A percentile compares a stretch with the other conserved stretches of the same genome.
Conservation (phyloP, 495 filamentous ascomycete genomes). For the Bacidia rubella region DNA sequence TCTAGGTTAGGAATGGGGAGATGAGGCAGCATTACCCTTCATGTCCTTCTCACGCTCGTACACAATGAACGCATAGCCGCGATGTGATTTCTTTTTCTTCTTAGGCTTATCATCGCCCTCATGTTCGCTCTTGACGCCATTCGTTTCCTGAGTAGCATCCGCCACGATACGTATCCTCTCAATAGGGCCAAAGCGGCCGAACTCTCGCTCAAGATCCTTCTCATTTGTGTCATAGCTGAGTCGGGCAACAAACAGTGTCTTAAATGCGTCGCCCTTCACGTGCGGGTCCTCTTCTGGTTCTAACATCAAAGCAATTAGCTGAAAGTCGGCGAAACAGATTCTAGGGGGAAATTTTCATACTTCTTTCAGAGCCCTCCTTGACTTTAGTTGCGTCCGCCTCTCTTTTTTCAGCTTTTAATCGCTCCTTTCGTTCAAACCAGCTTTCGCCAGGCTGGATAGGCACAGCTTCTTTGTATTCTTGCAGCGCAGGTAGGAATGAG, state of each 20-base stretch:
- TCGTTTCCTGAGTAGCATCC: conserved; percentile 37
- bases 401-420: conserved; percentile 66
- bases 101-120: conserved; percentile 34
- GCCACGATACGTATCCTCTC: conserved; percentile 87
- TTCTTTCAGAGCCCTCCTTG: conserved; percentile 37
- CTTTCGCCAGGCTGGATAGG: conserved; percentile 80
- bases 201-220: conserved; percentile 85
- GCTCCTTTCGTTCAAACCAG: conserved; percentile 76
- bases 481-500: conserved; percentile 54
- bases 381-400: conserved; percentile 46
- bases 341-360: neutral
- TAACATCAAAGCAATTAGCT: conserved; percentile 29
- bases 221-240: conserved; percentile 80
- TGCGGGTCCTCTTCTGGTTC: conserved; percentile 63
- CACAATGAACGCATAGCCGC: conserved; percentile 93
- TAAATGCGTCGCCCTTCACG: conserved; percentile 85
- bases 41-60: conserved; percentile 97
- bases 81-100: conserved; percentile 68
- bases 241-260: conserved; percentile 83
- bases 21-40: conserved; percentile 67
- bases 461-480: conserved; percentile 54
- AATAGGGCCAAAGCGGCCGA: conserved; percentile 87
- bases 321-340: neutral
- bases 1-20: conserved; percentile 19
- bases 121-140: conserved; percentile 19